phyloP scores from a whole-genome alignment of 805 yeast genomes.

The Saccharomycopsis schoenii region DNA sequence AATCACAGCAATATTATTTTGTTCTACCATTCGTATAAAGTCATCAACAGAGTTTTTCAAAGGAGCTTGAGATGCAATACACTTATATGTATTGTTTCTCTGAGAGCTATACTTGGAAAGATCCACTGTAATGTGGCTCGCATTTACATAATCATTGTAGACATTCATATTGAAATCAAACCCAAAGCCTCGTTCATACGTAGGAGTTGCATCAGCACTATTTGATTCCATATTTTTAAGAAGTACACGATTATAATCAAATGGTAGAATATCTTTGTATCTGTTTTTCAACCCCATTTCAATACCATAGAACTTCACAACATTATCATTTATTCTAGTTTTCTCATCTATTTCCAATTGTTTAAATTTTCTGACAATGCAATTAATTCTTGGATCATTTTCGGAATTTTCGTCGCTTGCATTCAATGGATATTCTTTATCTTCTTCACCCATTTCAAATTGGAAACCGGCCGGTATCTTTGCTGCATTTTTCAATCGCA shows the following conservation, averaged over 20 bases:
- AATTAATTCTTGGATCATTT: neutral
- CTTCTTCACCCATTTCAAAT: neutral
- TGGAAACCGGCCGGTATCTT: constrained; percentile 3
- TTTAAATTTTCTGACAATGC: constrained; percentile 44
- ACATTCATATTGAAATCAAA: constrained; percentile 5
- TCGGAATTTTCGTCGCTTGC: neutral
- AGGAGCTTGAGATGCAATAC: constrained; percentile 92
- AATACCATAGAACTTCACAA: constrained; percentile 38
- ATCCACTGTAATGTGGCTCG: constrained; percentile 48
- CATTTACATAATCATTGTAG: constrained; percentile 67
- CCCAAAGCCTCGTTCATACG: neutral
- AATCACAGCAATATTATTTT: constrained; percentile 54
- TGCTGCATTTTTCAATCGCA: constrained; percentile 12
- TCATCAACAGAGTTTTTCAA: constrained; percentile 61
- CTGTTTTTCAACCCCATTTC: constrained; percentile 77
- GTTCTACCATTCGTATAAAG: constrained; percentile 71
- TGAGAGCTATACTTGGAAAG: constrained; percentile 22
- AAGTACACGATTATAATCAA: constrained; percentile 74
- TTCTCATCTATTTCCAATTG: constrained; percentile 62
- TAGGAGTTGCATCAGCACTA: neutral
- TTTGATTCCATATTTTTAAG: constrained; percentile 26
- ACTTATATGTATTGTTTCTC: constrained; percentile 20
- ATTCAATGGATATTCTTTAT: neutral
- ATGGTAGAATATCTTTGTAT: constrained; percentile 82
- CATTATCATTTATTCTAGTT: constrained; percentile 39